A percentile compares a stretch with the other conserved stretches of the same genome.
Evolutionary conservation across 2,329 filamentous ascomycete species (phyloP).

Genomic region (Cercospora citrullina): DNA sequence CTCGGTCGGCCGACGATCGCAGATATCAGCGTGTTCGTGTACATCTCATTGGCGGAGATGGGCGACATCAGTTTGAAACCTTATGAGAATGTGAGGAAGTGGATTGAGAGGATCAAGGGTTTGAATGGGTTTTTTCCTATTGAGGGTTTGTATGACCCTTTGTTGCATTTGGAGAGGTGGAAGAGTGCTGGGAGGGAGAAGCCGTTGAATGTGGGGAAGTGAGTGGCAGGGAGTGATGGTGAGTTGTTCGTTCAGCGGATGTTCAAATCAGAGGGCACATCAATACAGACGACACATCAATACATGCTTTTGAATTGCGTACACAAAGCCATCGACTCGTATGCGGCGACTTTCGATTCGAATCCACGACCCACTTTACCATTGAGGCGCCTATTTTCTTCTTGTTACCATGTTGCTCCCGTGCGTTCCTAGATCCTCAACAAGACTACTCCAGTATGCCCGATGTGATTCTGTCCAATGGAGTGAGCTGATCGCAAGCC

Average conservation of each 20-base stretch:
- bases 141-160: conserved; percentile 9
- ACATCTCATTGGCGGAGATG: conserved; percentile 28
- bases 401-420: not conserved
- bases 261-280: not conserved
- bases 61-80: conserved; percentile 26
- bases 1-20: conserved; percentile 24
- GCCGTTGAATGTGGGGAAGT: conserved; percentile 3
- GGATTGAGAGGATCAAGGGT: conserved; percentile 13
- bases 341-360: not conserved
- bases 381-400: not conserved
- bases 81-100: conserved; percentile 15
- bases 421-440: not conserved
- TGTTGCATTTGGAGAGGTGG: conserved; percentile 11
- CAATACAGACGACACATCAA: not conserved
- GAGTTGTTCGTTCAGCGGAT: not conserved
- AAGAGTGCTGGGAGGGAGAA: conserved; percentile 7
- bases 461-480: not conserved
- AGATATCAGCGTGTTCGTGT: conserved; percentile 28
- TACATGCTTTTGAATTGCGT: not conserved
- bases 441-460: not conserved
- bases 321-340: not conserved
- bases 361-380: not conserved
- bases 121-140: conserved; percentile 20
- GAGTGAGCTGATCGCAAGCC: not conserved
- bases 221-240: not conserved